phyloP scores from a whole-genome alignment of 139 green algal genomes.

The Chloropicon primus region DNA sequence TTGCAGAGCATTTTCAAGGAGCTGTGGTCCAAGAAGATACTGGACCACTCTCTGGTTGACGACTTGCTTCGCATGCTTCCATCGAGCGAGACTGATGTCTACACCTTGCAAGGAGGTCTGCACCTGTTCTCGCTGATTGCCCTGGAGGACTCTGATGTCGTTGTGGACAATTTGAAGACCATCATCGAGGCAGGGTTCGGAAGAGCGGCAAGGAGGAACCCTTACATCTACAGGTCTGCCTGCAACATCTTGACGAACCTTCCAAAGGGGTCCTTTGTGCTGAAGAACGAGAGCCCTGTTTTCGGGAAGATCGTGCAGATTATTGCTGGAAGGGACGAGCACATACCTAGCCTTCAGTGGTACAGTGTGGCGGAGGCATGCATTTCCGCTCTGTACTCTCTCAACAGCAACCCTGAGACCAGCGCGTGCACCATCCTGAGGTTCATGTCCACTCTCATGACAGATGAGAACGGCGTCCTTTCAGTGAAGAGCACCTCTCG shows the following conservation, averaged over 20 bases:
- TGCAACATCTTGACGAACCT: neutral
- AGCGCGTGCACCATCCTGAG: neutral
- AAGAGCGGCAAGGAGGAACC: neutral
- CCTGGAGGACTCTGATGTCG: neutral
- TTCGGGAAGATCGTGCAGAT: neutral
- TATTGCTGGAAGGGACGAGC: neutral
- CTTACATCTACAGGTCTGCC: neutral
- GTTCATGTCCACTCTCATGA: neutral
- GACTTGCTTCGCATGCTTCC: neutral
- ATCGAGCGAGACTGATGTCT: neutral
- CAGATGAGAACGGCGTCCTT: slow-evolving; percentile 1
- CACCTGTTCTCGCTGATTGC: neutral
- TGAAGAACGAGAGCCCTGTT: neutral
- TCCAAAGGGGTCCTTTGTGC: neutral
- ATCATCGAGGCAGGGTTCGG: neutral
- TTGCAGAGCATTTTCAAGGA: slow-evolving; percentile 38
- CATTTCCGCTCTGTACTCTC: slow-evolving; percentile 54
- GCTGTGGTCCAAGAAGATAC: slow-evolving; percentile 15
- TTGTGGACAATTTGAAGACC: neutral
- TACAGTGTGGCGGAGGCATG: slow-evolving; percentile 55
- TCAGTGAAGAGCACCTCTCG: slow-evolving; percentile 22
- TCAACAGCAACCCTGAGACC: slow-evolving; percentile 57
- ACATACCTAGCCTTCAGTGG: slow-evolving; percentile 26
- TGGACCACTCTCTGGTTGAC: slow-evolving; percentile 20
- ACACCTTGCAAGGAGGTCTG: neutral